Base-by-base conservation (phyloP, 495 filamentous ascomycete genomes). In the Aspergillus homomorphus region DNA sequence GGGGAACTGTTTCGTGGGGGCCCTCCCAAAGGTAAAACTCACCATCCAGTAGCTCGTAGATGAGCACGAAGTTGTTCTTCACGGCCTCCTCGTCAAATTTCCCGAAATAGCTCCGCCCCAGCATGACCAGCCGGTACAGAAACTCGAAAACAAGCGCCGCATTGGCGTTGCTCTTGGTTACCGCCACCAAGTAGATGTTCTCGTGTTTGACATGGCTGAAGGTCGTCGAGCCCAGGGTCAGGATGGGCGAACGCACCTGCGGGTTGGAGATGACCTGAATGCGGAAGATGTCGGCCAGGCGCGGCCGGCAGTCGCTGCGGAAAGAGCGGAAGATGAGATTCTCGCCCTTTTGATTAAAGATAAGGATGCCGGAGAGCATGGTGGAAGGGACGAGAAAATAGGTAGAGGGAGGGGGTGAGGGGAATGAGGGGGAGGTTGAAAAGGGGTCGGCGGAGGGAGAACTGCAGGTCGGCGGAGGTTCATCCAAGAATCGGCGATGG, bases 341-440 rank as follows among this genome's bases (percentile, higher is more conserved):
- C 80, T 99, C 94, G 77, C 94, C 94, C 74, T 99, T 99, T 72
- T 98, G 95, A 67, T 99, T 99, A 80, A 99, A 99, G 63, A 99
- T 84, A 48, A 99, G 83, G 65, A 99, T 92, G 57, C 94, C 94
- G 60, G 92, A 96, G 62, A 98, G 81, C 94, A 98, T 98, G 55
- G 63, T 87, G 80, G 42, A 53, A 19, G 54, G 55, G 41, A 60
- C 45, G 38, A 24, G 42, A 20, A 12, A 21, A 26, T 19, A 45
- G 50, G 43, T 56, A 58, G 45, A 53, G 44, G 51, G 44, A 23
- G 19, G 15, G 53, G 20, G 33, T 14, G 59, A 60, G 59, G 55
- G 54, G 57, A 60, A 59, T 57, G 61, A 53, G 53, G 63, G 56
- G 58, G 46, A 65, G 44, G 61, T 61, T 56, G 63, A 28, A 45